phyloP scores from a whole-genome alignment of 164 flowering plant genomes.

The Piper betle region DNA sequence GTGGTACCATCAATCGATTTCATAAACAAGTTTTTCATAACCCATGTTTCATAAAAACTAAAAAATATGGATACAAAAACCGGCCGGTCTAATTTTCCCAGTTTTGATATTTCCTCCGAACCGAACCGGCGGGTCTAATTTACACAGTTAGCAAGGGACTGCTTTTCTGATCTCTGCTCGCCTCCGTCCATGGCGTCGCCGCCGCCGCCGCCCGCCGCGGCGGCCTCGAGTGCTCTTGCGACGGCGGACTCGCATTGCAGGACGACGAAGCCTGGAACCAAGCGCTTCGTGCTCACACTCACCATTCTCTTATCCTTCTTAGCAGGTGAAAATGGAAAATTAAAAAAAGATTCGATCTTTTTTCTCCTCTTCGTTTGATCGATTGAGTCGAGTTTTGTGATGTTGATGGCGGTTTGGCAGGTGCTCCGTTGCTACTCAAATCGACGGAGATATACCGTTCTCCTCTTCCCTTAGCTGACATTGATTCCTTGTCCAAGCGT shows the following conservation, averaged over 20 bases:
- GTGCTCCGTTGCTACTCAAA: slow-evolving; percentile 63
- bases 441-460: slow-evolving; percentile 82
- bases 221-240: slow-evolving; percentile 27
- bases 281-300: slow-evolving; percentile 56
- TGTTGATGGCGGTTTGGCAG: slow-evolving; percentile 14
- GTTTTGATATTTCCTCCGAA: too few species aligned
- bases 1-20: too few species aligned
- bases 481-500: slow-evolving; percentile 37
- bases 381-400: background rate
- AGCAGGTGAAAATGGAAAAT: slow-evolving; percentile 27
- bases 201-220: slow-evolving; percentile 5
- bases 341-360: background rate
- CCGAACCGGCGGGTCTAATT: too few species aligned
- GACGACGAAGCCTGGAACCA: slow-evolving; percentile 56
- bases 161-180: background rate
- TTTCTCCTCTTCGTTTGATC: background rate
- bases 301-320: slow-evolving; percentile 68
- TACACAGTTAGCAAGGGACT: background rate
- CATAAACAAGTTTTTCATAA: too few species aligned
- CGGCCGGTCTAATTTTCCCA: too few species aligned
- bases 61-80: too few species aligned
- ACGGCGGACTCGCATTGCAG: slow-evolving; percentile 34
- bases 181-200: background rate
- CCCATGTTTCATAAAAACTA: too few species aligned
- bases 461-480: slow-evolving; percentile 65